Evolutionary conservation across 2,329 filamentous ascomycete genomes (phyloP), one percentile per base, ranked within the genome.

Genomic region (Teratosphaeria zuluensis): DNA sequence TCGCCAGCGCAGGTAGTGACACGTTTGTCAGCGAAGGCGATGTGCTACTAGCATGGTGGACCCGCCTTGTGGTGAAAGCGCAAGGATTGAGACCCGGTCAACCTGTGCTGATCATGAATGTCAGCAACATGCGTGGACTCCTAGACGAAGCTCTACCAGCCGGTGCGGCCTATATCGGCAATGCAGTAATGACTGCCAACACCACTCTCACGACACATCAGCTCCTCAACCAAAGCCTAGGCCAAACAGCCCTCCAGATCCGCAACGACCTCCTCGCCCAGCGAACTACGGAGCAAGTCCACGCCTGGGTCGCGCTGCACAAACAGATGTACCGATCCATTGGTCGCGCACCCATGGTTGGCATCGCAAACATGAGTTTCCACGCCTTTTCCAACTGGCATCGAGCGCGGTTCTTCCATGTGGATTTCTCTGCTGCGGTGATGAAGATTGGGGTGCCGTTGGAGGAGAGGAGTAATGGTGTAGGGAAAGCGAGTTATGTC

Each of bases 11-110:
- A 52, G 2, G 53, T 62, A 32, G 42, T 35, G 61, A n/a, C 8
- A 56, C 6, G 58, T 58, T 62, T 12, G 58, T 70, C 2, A 66
- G 63, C 30, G 65, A 70, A 8, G 67, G 65, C 53, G 69, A 71
- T 51, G 58, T 70, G 4, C 59, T 71, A 1, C 62, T 65, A 6
- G 68, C 65, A 28, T 63, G 62, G 56, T 63, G 63, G 62, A 48
- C 62, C 12, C 55, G 54, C 33, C 24, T 59, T 7, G 33, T 57
- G 35, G 55, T 61, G 12, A 51, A 62, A n/a, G 56, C 59, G 4
- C 59, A 53, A 32, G 19, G 31, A 8, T 30, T 56, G n/a, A 35
- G 33, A n/a, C 60, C 63, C 8, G 59, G 38, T 1, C 64, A 61
- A 9, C 64, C 62, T 12, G 51, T 71, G 53, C 56, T 59, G 6